phyloP scores from a whole-genome alignment of 2,329 filamentous ascomycete genomes.

The Ophiocordyceps robertsii region DNA sequence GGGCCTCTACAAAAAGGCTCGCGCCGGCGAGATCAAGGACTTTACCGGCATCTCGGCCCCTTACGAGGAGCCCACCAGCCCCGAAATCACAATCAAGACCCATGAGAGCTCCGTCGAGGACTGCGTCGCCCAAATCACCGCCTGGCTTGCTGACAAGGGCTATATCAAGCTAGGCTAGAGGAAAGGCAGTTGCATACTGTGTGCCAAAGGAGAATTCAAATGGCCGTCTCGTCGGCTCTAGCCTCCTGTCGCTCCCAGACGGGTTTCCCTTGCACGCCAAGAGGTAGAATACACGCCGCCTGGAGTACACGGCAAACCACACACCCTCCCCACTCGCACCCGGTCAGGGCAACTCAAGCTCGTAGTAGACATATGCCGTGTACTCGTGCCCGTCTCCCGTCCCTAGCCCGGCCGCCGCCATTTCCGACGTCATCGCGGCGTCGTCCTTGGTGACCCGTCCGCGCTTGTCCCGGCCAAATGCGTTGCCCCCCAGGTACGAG shows the following conservation, averaged over 20 bases:
- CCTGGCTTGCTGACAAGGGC: constrained; percentile 61
- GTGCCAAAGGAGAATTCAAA: too few relatives aligned
- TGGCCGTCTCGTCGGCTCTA: too few relatives aligned
- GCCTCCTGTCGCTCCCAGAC: too few relatives aligned
- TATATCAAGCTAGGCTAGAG: constrained; percentile 16
- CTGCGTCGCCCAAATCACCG: constrained; percentile 71
- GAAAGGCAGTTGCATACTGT: too few relatives aligned
- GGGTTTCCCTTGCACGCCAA: constrained; percentile 5
- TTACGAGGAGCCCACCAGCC: constrained; percentile 76
- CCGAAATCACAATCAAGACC: constrained; percentile 80
- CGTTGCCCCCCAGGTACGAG: constrained; percentile 88
- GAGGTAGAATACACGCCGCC: constrained; percentile 16
- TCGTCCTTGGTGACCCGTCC: constrained; percentile 88
- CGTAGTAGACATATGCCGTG: constrained; percentile 93
- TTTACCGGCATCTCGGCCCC: constrained; percentile 94
- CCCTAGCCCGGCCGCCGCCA: constrained; percentile 60
- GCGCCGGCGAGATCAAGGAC: constrained; percentile 87
- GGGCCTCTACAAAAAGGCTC: constrained; percentile 94
- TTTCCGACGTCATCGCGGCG: constrained; percentile 61
- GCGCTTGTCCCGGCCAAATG: constrained; percentile 86
- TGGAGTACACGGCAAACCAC: background rate
- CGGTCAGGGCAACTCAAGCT: constrained; percentile 58
- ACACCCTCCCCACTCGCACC: background rate
- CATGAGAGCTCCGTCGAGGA: constrained; percentile 77
- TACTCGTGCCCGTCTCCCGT: constrained; percentile 70